Evolutionary conservation across 2,329 filamentous ascomycete genomes (phyloP).

Genomic region (Penicillium brevicompactum): DNA sequence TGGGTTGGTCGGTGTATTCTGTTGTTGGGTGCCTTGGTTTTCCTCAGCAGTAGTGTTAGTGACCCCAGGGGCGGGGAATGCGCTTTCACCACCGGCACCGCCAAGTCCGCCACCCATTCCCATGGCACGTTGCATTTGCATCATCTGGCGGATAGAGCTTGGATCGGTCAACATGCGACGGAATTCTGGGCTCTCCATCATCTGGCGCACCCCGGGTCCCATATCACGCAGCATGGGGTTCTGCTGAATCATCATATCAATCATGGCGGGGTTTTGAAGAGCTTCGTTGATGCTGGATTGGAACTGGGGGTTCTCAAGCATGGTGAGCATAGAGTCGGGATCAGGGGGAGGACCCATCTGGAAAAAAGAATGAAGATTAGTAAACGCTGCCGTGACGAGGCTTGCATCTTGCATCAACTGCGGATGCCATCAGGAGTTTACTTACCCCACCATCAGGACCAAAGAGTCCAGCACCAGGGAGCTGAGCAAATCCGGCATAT

Average conservation of each 20-base stretch:
- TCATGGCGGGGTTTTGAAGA: slow-evolving; percentile 89
- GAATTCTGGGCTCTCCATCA: slow-evolving; percentile 86
- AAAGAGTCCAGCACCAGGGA: slow-evolving; percentile 86
- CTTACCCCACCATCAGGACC: slow-evolving; percentile 91
- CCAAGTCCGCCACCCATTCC: slow-evolving; percentile 52
- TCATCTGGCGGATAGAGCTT: slow-evolving; percentile 76
- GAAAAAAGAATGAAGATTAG: slow-evolving; percentile 16
- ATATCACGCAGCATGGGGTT: slow-evolving; percentile 80
- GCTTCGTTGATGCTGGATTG: slow-evolving; percentile 89
- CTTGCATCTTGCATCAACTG: not conserved
- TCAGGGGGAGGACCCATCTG: slow-evolving; percentile 89
- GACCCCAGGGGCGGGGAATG: slow-evolving; percentile 87
- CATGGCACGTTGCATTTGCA: slow-evolving; percentile 74
- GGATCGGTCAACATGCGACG: slow-evolving; percentile 93
- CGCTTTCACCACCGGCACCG: slow-evolving; percentile 50
- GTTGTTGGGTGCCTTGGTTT: slow-evolving; percentile 38
- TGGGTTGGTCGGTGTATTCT: slow-evolving; percentile 30
- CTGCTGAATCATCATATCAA: slow-evolving; percentile 91
- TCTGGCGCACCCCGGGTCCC: slow-evolving; percentile 73
- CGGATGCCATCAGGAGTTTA: slow-evolving; percentile 25
- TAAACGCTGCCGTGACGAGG: not conserved
- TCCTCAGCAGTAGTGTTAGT: slow-evolving; percentile 79
- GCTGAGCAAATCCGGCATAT: slow-evolving; percentile 87
- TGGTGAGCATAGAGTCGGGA: slow-evolving; percentile 76
- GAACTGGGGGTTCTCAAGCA: slow-evolving; percentile 87